phyloP scores from a whole-genome alignment of 768 basidiomycete species.

The Suillus variegatus region DNA sequence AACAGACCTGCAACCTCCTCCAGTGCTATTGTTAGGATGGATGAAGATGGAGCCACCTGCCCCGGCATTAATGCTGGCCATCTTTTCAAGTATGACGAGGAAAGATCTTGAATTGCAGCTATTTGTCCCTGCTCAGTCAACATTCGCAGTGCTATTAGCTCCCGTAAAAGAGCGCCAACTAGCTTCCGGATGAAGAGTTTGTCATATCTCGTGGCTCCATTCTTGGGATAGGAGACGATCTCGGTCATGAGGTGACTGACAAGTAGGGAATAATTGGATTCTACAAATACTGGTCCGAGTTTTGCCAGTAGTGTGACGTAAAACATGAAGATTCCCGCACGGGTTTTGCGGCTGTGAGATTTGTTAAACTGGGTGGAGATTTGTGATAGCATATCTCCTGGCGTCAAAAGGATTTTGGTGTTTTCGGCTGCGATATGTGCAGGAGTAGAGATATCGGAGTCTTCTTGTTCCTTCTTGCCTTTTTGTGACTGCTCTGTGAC shows the following conservation, averaged over 20 bases:
- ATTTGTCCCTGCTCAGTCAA: constrained; percentile 95
- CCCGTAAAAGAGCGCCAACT: constrained; percentile 76
- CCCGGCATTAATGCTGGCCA: constrained; percentile 96
- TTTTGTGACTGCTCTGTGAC: constrained; percentile 53
- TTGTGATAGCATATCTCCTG: constrained; percentile 79
- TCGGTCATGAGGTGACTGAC: constrained; percentile 78
- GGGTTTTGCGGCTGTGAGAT: constrained; percentile 64
- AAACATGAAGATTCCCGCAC: constrained; percentile 87
- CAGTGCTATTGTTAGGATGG: constrained; percentile 72
- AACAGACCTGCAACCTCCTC: constrained; percentile 85
- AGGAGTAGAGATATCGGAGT: constrained; percentile 54
- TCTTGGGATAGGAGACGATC: constrained; percentile 64
- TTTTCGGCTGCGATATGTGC: constrained; percentile 50
- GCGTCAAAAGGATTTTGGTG: constrained; percentile 68
- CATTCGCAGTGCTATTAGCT: constrained; percentile 86
- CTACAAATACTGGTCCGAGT: constrained; percentile 78
- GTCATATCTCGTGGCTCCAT: constrained; percentile 66
- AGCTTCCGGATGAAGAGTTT: constrained; percentile 68
- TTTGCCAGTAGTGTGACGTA: constrained; percentile 76
- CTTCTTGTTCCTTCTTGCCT: constrained; percentile 60
- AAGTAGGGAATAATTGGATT: constrained; percentile 79
- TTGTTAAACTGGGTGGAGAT: constrained; percentile 85
- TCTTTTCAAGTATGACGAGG: constrained; percentile 77
- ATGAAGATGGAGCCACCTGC: constrained; percentile 64
- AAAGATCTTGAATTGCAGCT: constrained; percentile 83